Conservation (phyloP, 208 protist genomes). For the Acanthamoeba castellanii region DNA sequence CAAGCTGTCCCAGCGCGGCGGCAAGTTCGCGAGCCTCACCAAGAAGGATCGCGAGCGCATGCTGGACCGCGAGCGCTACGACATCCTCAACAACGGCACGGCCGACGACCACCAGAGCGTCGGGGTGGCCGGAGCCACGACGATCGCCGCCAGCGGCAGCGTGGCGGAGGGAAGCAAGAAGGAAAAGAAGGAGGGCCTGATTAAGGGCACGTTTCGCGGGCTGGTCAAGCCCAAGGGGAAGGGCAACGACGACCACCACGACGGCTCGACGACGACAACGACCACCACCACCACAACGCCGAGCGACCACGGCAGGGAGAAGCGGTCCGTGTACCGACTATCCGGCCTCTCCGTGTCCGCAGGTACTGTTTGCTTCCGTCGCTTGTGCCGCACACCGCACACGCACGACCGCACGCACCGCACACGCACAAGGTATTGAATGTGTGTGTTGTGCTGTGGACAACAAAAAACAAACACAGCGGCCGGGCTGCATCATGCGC, state of each 20-base stretch:
- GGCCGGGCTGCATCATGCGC: not conserved
- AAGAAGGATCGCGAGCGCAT: slow-evolving; percentile 13
- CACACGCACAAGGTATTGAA: too few relatives aligned
- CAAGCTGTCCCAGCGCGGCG: not conserved
- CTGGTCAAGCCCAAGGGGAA: not conserved
- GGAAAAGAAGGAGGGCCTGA: slow-evolving; percentile 13
- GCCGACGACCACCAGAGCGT: not conserved
- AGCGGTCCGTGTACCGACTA: not conserved
- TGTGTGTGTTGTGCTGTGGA: too few relatives aligned
- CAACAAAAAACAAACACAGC: too few relatives aligned
- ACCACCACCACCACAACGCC: too few relatives aligned
- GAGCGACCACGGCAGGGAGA: not conserved
- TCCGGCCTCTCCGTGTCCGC: not conserved
- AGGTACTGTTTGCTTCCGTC: too few relatives aligned
- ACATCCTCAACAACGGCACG: not conserved
- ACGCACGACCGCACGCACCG: too few relatives aligned
- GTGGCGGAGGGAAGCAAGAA: not conserved
- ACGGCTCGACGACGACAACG: not conserved
- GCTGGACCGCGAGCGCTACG: not conserved
- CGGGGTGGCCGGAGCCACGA: not conserved
- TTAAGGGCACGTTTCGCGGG: not conserved
- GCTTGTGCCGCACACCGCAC: too few relatives aligned
- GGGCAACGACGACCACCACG: not conserved
- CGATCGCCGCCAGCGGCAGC: not conserved
- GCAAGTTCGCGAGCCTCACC: slow-evolving; percentile 29